Evolutionary conservation across 2,329 filamentous ascomycete species (phyloP), one percentile per base, ranked within the genome.

Genomic region (Raffaelea ambrosiae): DNA sequence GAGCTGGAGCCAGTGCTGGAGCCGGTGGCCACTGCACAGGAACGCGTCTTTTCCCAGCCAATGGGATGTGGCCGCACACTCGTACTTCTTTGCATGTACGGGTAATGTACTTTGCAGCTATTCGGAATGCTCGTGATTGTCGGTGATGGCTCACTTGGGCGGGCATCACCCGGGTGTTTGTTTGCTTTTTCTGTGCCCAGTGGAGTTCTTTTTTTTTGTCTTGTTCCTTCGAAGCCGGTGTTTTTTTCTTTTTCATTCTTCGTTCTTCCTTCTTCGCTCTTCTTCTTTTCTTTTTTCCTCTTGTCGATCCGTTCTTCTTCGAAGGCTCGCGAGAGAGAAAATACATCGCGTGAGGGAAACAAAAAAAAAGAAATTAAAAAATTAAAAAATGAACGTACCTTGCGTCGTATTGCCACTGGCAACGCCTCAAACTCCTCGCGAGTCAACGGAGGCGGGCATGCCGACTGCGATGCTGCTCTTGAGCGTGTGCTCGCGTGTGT

Each of bases 391-490:
- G 14, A 5, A 48, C 49, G 29, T 61, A 76, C 72, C 68, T 76
- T 75, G 59, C 69, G 66, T 53, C 70, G 66, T 20, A 75, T 69
- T n/a, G 71, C 70, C 41, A 70, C 53, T 9, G 72, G 72, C 48
- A 76, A 61, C 36, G 69, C 66, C 54, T 74, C 70, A 55, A 73
- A 75, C 55, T 74, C 72, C 51, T 73, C 70, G 43, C 66, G 62
- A 2, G 70, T 67, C 51, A 69, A 55, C 40, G 62, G 57, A 43
- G 61, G 54, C 13, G 51, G 49, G 3, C 53, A 56, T 3, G 55
- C 51, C 45, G 55, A 54, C 36, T 57, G 48, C 18, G 55, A 53
- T n/a, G 47, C 56, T 54, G 44, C 56, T 23, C 42, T 33, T 29
- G 26, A 29, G 13, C 26, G 26, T 19, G 40, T 21, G 40, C 31